Evolutionary conservation across 2,329 filamentous ascomycete species (phyloP), one percentile per base, ranked within the genome.

Genomic region (Arachnomyces sp.): DNA sequence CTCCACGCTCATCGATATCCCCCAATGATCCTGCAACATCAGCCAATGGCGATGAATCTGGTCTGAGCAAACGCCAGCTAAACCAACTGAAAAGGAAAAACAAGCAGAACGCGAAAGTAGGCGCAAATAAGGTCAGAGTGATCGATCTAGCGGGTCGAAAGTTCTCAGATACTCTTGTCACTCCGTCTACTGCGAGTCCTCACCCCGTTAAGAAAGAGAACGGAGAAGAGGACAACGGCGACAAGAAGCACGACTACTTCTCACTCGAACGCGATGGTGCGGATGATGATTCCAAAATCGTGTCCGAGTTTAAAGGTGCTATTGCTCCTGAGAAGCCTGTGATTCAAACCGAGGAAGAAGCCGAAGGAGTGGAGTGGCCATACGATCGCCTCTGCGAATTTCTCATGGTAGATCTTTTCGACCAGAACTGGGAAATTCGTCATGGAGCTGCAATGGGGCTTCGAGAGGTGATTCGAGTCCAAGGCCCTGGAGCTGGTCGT

Each of bases 381-480:
- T 95, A 86, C 54, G 89, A 95, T 55, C 80, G 87, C 39, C 77
- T 98, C 28, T 95, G 88, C 60, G 92, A 96, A 46, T 92, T 95
- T 53, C 75, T 98, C 43, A 90, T 86, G 54, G 75, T 96, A 28
- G 92, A 98, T 57, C 73, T 98, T 1, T 96, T 98, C 52, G 90
- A 98, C 57, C 72, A 84, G 2, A 82, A 84, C 35, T 98, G 92
- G 93, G 92, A 98, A 62, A 88, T 89, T 6, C 83, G 92, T 12
- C 92, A 98, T 60, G 92, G 92, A 54, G 92, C 93, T 41, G 89
- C 92, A 11, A 92, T 98, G 82, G 92, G 87, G 8, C 70, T 98
- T 29, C 79, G 92, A 55, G 92, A 98, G 62, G 80, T 98, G 13
- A 74, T 95, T 38, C 81, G 90, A 46, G 84, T 88, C n/a, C 92